These are phyloP conservation scores for Tricholoma furcatifolium DNA, from an alignment of 768 basidiomycete genomes.

Conservation along the genomic window DNA sequence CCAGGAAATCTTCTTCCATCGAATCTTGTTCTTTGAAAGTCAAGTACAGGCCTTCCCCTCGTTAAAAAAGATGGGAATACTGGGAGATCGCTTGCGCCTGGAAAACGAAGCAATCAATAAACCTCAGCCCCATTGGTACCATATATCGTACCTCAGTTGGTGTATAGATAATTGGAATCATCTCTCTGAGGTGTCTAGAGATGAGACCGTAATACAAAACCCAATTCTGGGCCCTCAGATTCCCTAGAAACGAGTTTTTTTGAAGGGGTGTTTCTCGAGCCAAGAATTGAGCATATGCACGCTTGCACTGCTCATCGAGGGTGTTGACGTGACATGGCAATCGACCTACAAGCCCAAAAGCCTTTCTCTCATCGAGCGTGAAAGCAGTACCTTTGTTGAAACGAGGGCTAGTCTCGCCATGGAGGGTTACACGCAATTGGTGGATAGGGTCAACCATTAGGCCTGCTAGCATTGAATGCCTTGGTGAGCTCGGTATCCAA, in stretches of 20 bases:
- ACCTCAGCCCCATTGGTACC: not conserved
- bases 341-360: constrained; percentile 59
- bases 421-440: constrained; percentile 42
- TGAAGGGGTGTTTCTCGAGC: constrained; percentile 31
- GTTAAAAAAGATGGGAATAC: constrained; percentile 81
- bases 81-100: constrained; percentile 80
- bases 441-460: not conserved
- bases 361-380: constrained; percentile 60
- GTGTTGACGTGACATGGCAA: constrained; percentile 54
- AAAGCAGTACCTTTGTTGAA: constrained; percentile 86
- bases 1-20: constrained; percentile 79
- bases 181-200: constrained; percentile 54
- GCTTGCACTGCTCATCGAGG: constrained; percentile 72
- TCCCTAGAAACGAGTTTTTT: constrained; percentile 78
- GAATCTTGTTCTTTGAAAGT: constrained; percentile 56
- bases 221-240: constrained; percentile 78
- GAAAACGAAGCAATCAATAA: not conserved
- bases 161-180: constrained; percentile 77
- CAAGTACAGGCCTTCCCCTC: constrained; percentile 77
- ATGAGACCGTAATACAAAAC: constrained; percentile 76
- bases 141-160: constrained; percentile 62
- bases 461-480: not conserved
- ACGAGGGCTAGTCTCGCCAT: constrained; percentile 61
- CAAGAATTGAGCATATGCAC: constrained; percentile 68
- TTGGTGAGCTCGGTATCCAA: too few species aligned